Evolutionary conservation across 2,329 filamentous ascomycete genomes (phyloP).

Genomic region (Colletotrichum godetiae): DNA sequence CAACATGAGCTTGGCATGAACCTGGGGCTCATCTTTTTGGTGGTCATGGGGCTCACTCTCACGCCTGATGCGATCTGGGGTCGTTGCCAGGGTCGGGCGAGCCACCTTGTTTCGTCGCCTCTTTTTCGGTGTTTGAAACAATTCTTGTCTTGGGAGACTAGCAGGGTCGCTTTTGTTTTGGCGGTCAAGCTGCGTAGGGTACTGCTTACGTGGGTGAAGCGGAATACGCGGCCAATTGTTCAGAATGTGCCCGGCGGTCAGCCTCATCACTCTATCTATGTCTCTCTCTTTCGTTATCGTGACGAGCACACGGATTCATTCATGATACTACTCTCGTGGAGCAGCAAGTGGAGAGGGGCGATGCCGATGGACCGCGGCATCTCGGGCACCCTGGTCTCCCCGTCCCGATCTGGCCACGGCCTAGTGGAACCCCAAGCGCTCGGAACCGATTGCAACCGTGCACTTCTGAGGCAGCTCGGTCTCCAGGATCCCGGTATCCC

Average conservation of each 20-base stretch:
- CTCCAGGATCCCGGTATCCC: background rate
- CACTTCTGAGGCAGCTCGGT: background rate
- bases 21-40: background rate
- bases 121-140: slow-evolving; percentile 28
- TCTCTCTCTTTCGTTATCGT: slow-evolving; percentile 20
- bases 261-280: background rate
- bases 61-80: slow-evolving; percentile 15
- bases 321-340: background rate
- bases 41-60: slow-evolving; percentile 2
- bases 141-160: slow-evolving; percentile 27
- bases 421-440: background rate
- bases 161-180: slow-evolving; percentile 15
- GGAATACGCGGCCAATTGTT: background rate
- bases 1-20: slow-evolving; percentile 20
- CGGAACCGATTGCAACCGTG: slow-evolving; percentile 4
- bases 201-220: background rate
- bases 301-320: background rate
- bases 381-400: background rate
- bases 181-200: background rate
- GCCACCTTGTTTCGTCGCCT: slow-evolving; percentile 31
- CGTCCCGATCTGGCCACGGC: background rate
- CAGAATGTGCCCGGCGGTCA: background rate
- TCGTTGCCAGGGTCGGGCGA: slow-evolving; percentile 1
- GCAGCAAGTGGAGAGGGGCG: background rate
- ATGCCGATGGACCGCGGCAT: background rate